Conservation (phyloP, 768 basidiomycete species). For the Mycena rebaudengoi region DNA sequence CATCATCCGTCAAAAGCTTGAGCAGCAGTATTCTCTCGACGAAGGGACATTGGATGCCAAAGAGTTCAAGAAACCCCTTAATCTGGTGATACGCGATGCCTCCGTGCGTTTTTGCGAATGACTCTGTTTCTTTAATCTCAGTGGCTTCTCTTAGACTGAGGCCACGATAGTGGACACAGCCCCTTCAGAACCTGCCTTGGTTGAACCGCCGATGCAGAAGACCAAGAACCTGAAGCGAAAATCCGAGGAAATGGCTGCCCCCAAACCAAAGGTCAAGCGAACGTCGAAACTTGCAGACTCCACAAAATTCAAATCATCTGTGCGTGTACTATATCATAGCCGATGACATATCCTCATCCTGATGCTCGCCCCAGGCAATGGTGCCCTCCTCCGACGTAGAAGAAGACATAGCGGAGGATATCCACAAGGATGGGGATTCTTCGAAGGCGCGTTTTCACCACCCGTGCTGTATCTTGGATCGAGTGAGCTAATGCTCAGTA, state of each 20-base stretch:
- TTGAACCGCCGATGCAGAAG: not conserved
- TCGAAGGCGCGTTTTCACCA: not conserved
- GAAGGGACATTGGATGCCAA: constrained; percentile 50
- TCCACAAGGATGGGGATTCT: not conserved
- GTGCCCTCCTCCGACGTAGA: constrained; percentile 53
- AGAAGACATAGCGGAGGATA: constrained; percentile 12
- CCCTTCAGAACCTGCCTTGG: not conserved
- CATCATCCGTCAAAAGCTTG: constrained; percentile 59
- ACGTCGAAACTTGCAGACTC: constrained; percentile 7
- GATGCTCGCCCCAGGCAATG: constrained; percentile 32
- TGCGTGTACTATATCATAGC: constrained; percentile 26
- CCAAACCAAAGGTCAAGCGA: constrained; percentile 21
- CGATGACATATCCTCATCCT: not conserved
- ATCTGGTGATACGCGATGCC: constrained; percentile 35
- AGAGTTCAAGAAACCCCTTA: constrained; percentile 58
- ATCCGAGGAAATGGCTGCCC: constrained; percentile 11
- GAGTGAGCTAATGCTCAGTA: not conserved
- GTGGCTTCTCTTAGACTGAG: not conserved
- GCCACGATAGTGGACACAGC: no score
- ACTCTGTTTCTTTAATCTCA: not conserved
- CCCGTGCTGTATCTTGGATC: not conserved
- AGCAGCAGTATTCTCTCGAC: constrained; percentile 54
- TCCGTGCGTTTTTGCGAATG: constrained; percentile 1
- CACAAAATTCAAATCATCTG: constrained; percentile 49
- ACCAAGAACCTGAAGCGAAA: constrained; percentile 20